Percentiles rank a stretch among this genome's conserved stretches.
Evolutionary conservation across 2,329 filamentous ascomycete species (phyloP).

Genomic region (Incumbomyces delicatus): DNA sequence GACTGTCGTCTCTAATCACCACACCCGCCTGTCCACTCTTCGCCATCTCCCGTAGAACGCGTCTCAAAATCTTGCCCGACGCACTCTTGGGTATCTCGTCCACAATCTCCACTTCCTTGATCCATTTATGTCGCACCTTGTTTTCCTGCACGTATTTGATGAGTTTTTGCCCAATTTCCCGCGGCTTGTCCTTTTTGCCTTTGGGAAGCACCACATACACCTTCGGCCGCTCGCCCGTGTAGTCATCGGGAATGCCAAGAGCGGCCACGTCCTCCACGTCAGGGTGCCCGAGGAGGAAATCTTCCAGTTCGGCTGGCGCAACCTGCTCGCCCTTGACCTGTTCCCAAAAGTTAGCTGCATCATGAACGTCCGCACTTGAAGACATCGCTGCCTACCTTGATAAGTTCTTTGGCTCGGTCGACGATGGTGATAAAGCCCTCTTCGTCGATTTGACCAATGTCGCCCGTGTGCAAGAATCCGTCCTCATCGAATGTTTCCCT

Average conservation of each 20-base stretch:
- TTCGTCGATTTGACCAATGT: conserved; percentile 52
- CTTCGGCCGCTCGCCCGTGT: conserved; percentile 24
- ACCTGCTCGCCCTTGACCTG: conserved; percentile 24
- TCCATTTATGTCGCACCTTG: conserved; percentile 29
- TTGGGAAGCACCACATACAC: conserved; percentile 36
- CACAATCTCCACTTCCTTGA: conserved; percentile 37
- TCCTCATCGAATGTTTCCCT: conserved; percentile 56
- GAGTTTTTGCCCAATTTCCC: conserved; percentile 10
- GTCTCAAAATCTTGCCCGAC: conserved; percentile 41
- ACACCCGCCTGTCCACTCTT: conserved; percentile 14
- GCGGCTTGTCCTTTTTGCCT: conserved; percentile 9
- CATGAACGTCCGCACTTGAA: too few species aligned
- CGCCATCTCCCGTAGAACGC: conserved; percentile 18
- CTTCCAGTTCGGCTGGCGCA: conserved; percentile 39
- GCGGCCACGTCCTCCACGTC: conserved; percentile 38
- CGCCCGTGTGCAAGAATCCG: conserved; percentile 51
- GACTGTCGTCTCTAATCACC: conserved; percentile 15
- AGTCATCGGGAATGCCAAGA: conserved; percentile 32
- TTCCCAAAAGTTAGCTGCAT: background rate
- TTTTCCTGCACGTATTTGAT: conserved; percentile 27
- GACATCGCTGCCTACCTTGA: conserved; percentile 46
- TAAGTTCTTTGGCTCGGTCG: conserved; percentile 55
- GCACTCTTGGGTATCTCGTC: conserved; percentile 41
- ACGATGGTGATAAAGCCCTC: conserved; percentile 58
- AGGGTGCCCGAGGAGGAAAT: conserved; percentile 35